Evolutionary conservation across 2,329 filamentous ascomycete genomes (phyloP).

Genomic region (Bipolaris victoriae): DNA sequence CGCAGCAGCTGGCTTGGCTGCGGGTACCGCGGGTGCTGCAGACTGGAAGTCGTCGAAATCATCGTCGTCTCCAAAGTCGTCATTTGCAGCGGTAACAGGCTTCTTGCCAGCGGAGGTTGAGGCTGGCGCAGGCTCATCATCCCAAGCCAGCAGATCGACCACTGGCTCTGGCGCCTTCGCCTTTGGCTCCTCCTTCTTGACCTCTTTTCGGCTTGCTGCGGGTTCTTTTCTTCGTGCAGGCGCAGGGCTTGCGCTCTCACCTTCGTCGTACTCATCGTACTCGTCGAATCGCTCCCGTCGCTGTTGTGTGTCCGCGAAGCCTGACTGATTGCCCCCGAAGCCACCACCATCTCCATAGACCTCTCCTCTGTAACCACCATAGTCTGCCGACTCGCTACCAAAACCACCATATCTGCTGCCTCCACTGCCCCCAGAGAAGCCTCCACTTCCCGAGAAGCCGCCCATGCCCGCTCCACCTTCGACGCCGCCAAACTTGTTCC

Average conservation of each 20-base stretch:
- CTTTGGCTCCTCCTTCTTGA: slow-evolving; percentile 75
- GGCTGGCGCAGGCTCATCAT: slow-evolving; percentile 69
- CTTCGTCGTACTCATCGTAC: slow-evolving; percentile 96
- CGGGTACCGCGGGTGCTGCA: slow-evolving; percentile 61
- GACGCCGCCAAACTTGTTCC: slow-evolving; percentile 94
- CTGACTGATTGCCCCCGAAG: slow-evolving; percentile 74
- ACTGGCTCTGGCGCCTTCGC: slow-evolving; percentile 77
- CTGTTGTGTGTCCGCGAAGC: slow-evolving; percentile 70
- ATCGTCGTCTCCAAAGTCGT: slow-evolving; percentile 70
- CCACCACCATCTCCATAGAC: slow-evolving; percentile 97
- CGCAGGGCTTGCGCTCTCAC: slow-evolving; percentile 56
- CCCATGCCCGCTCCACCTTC: slow-evolving; percentile 76
- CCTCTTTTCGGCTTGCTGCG: slow-evolving; percentile 47
- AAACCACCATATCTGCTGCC: slow-evolving; percentile 83
- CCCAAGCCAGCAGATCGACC: slow-evolving; percentile 90
- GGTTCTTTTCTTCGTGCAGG: slow-evolving; percentile 60
- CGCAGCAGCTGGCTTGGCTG: slow-evolving; percentile 51
- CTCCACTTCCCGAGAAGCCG: slow-evolving; percentile 57
- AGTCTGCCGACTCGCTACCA: slow-evolving; percentile 67
- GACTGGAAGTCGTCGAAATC: slow-evolving; percentile 99
- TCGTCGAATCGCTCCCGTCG: slow-evolving; percentile 86
- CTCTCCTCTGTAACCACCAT: slow-evolving; percentile 71
- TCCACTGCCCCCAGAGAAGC: slow-evolving; percentile 46
- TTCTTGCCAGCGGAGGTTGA: slow-evolving; percentile 54
- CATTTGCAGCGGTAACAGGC: slow-evolving; percentile 48